Percentiles rank a stretch among this genome's conserved stretches.
Evolutionary conservation across 345 rosid species (phyloP).

Genomic region (Cardamine resedifolia): DNA sequence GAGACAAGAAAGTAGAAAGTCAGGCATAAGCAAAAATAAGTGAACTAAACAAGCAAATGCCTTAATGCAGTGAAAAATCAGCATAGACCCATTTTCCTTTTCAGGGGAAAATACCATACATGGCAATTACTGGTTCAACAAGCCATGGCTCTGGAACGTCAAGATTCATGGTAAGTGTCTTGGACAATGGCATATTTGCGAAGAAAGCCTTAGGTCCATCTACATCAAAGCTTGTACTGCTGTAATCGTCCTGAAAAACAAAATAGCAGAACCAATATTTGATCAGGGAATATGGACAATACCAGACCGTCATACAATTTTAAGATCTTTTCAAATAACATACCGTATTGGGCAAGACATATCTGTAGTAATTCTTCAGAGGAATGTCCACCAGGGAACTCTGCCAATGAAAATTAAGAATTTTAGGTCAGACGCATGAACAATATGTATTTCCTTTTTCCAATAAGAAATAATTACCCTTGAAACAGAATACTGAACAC

Average conservation of each 20-base stretch:
- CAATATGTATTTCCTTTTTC: not conserved
- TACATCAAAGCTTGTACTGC: conserved; percentile 60
- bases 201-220: conserved; percentile 96
- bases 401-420: conserved; percentile 49
- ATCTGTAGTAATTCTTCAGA: conserved; percentile 97
- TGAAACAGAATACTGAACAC: conserved; percentile 14
- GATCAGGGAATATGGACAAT: conserved; percentile 25
- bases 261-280: conserved; percentile 35
- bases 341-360: conserved; percentile 88
- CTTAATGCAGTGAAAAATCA: conserved; percentile 8
- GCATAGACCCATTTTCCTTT: conserved; percentile 16
- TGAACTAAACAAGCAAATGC: conserved; percentile 20
- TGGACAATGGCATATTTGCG: conserved; percentile 95
- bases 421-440: conserved; percentile 21
- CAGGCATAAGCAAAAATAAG: conserved; percentile 18
- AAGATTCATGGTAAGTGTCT: conserved; percentile 99
- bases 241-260: conserved; percentile 86
- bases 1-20: conserved; percentile 24
- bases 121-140: conserved; percentile 92
- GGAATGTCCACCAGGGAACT: conserved; percentile 99
- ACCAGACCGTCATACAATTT: conserved; percentile 17
- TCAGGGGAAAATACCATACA: conserved; percentile 53
- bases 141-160: conserved; percentile 99
- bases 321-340: conserved; percentile 21
- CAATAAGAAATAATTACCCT: conserved; percentile 8